phyloP scores from a whole-genome alignment of 371 early-diverging fungal species.

The Apophysomyces ossiformis region DNA sequence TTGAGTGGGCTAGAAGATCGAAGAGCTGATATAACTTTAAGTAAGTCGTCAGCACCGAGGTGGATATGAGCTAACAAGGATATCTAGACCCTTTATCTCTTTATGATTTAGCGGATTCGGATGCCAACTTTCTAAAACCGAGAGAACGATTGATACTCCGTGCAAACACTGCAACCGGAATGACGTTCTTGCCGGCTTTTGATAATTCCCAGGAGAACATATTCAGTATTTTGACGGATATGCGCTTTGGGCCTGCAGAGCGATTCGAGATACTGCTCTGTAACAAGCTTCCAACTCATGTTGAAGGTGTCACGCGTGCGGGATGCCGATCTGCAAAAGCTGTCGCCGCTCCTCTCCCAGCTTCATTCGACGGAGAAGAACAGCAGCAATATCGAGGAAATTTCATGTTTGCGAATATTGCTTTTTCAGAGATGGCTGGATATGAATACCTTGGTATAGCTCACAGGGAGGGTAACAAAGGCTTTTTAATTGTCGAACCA shows the following conservation, averaged over 20 bases:
- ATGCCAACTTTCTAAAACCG: slow-evolving; percentile 24
- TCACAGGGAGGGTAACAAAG: slow-evolving; percentile 32
- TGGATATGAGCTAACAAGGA: slow-evolving; percentile 1
- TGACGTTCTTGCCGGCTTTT: slow-evolving; percentile 39
- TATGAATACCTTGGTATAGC: slow-evolving; percentile 52
- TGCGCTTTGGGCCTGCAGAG: slow-evolving; percentile 31
- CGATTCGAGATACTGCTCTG: slow-evolving; percentile 56
- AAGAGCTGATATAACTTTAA: slow-evolving; percentile 29
- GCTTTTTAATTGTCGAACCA: slow-evolving; percentile 61
- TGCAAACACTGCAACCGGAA: slow-evolving; percentile 12
- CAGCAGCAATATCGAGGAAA: slow-evolving; percentile 44
- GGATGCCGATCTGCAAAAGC: slow-evolving; percentile 33
- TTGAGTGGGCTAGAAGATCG: slow-evolving; percentile 65
- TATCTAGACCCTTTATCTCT: slow-evolving; percentile 34
- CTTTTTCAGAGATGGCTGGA: slow-evolving; percentile 44
- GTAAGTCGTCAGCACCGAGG: slow-evolving; percentile 14
- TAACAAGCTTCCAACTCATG: slow-evolving; percentile 18
- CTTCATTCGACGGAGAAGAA: slow-evolving; percentile 42
- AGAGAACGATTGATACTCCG: slow-evolving; percentile 30
- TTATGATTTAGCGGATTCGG: slow-evolving; percentile 18
- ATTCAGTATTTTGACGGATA: slow-evolving; percentile 55
- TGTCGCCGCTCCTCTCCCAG: slow-evolving; percentile 48
- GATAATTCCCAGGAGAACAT: slow-evolving; percentile 36
- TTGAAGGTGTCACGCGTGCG: slow-evolving; percentile 18
- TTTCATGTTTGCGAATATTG: slow-evolving; percentile 49